These are phyloP conservation scores for Aspergillaceae sp. DNA, from an alignment of 2,329 filamentous ascomycete species.

Conservation along the genomic window DNA sequence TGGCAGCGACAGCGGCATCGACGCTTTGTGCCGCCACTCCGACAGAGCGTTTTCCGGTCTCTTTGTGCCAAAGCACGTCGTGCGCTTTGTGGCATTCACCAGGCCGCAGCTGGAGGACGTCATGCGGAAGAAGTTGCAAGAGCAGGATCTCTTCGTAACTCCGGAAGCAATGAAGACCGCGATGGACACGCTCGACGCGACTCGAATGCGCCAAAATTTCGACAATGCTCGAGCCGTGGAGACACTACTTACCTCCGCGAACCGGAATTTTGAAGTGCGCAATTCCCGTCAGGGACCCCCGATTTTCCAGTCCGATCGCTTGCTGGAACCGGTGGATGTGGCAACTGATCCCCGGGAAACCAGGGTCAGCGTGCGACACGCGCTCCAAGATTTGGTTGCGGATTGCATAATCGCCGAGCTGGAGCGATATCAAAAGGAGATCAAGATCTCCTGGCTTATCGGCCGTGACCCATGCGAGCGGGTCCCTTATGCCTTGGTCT, in stretches of 20 bases:
- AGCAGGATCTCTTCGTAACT: conserved; percentile 9
- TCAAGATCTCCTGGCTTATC: conserved; percentile 13
- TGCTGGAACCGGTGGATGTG: conserved; percentile 10
- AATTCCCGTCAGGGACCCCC: neutral
- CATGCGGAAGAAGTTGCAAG: conserved; percentile 8
- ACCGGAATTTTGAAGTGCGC: conserved; percentile 9
- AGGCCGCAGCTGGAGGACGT: conserved; percentile 10
- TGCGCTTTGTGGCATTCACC: conserved; percentile 8
- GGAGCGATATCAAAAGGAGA: conserved; percentile 12
- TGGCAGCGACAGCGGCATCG: conserved; percentile 6
- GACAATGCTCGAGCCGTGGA: conserved; percentile 12
- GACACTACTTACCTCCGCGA: conserved; percentile 10
- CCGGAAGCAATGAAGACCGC: conserved; percentile 11
- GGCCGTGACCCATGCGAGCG: conserved; percentile 7
- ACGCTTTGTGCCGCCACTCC: conserved; percentile 9
- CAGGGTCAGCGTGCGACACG: neutral
- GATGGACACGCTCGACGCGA: conserved; percentile 9
- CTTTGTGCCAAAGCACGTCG: conserved; percentile 4
- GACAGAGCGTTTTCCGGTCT: conserved; percentile 2
- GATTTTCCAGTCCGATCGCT: conserved; percentile 1
- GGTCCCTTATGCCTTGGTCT: conserved; percentile 10
- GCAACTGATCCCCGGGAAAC: neutral
- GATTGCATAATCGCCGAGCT: conserved; percentile 11
- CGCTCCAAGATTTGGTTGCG: conserved; percentile 5
- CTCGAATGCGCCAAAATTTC: conserved; percentile 13